Base-by-base conservation (phyloP, 352 stramenopile species). In the Globisporangium splendens region DNA sequence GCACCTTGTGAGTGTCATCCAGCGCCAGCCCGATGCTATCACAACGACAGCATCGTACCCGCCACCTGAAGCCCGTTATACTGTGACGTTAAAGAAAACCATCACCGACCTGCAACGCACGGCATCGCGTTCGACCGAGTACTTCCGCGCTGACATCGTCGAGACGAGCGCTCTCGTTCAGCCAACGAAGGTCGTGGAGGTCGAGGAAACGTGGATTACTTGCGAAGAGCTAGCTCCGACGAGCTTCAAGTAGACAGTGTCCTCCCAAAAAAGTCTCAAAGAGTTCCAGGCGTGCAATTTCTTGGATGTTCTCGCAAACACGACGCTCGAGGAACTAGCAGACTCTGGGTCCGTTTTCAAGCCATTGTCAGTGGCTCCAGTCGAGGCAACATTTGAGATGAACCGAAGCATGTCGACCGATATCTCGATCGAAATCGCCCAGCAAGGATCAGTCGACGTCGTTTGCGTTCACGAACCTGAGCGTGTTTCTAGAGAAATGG, bases 351-450 rank as follows among this genome's bases (percentile, higher is more conserved):
- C 39, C 1, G 39, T 7, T 15, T 63, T 63, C 18, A 22, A 21
- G 11, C 56, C 60, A 1, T 57, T 80, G 0, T 49, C 68, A 2
- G 61, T 81, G 1, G 52, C 47, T 6, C 58, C 59, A 50, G 48
- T 66, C 20, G 73, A 89, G 46, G 65, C 56, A 24, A 70, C 63
- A 10, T 89, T 89, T 41, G 79, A 89, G 60, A 61, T 88, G 54
- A 89, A 89, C 49, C 21, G 56, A 5, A 82, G 61, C 4, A 42
- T 15, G 12, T 24, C 44, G 2, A 48, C 62, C 1, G 56, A 39
- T 18, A 59, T 89, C 4, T 72, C 79, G 1, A 62, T 87, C 12
- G 71, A 72, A 1, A 50, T 71, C 1, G 77, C 79, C 1, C 47
- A 75, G 12, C 58, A 51, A 1, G 79, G 48, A 68, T 15, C 38